Percentiles rank a stretch among this genome's conserved stretches.
Evolutionary conservation across 140 eudicot genomes (phyloP).

Genomic region (Cichorium intybus): DNA sequence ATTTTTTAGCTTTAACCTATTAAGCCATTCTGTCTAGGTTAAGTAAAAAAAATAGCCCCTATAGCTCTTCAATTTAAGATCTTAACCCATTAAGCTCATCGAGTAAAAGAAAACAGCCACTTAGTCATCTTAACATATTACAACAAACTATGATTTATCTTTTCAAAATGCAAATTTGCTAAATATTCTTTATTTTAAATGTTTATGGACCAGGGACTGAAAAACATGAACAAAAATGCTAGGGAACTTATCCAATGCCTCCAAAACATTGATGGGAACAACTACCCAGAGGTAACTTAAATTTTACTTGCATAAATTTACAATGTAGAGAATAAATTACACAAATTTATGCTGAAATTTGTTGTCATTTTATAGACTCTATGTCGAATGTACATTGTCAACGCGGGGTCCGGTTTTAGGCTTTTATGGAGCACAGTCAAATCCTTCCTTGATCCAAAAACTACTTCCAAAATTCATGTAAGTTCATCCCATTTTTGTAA

Average conservation of each 20-base stretch:
- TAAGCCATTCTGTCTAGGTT: neutral
- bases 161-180: neutral
- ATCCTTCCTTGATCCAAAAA: conserved; percentile 96
- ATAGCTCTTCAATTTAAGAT: too few species aligned
- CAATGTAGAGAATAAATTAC: neutral
- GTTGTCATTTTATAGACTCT: conserved; percentile 48
- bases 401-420: conserved; percentile 99
- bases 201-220: conserved; percentile 69
- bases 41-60: too few species aligned
- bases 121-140: too few species aligned
- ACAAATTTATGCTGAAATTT: conserved; percentile 3
- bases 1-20: neutral
- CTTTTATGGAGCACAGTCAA: conserved; percentile 92
- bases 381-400: conserved; percentile 94
- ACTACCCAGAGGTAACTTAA: conserved; percentile 84
- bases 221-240: conserved; percentile 82
- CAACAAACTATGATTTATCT: neutral
- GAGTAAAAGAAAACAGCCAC: too few species aligned
- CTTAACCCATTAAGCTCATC: too few species aligned
- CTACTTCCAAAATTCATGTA: conserved; percentile 93
- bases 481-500: conserved; percentile 20
- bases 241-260: conserved; percentile 87
- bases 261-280: conserved; percentile 87
- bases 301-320: neutral
- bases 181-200: neutral